phyloP scores from a whole-genome alignment of 371 early-diverging fungal genomes.

The Parasitella parasitica region DNA sequence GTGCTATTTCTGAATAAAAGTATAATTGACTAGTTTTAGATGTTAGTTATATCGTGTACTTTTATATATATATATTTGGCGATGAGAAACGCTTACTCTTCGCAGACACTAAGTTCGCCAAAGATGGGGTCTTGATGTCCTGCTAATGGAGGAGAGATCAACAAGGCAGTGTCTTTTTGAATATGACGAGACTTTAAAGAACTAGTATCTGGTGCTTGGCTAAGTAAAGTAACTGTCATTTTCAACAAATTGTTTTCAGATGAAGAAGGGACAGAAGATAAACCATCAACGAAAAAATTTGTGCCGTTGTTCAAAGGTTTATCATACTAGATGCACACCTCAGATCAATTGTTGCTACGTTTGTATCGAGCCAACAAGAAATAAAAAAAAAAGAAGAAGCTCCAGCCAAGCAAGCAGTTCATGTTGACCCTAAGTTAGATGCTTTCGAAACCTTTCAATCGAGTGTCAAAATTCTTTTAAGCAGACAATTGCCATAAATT shows the following conservation, averaged over 20 bases:
- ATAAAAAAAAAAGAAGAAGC: neutral
- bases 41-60: neutral
- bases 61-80: too few species aligned
- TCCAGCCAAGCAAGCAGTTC: too few species aligned
- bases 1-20: constrained; percentile 47
- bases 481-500: neutral
- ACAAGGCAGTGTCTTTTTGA: constrained; percentile 31
- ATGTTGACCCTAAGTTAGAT: too few species aligned
- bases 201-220: constrained; percentile 32
- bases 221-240: constrained; percentile 49
- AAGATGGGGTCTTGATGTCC: constrained; percentile 28
- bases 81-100: too few species aligned
- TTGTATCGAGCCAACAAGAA: too few species aligned
- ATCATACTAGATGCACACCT: neutral
- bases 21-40: constrained; percentile 39
- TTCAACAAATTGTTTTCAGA: neutral
- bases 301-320: too few species aligned
- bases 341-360: neutral
- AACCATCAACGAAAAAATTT: neutral
- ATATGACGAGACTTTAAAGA: constrained; percentile 34
- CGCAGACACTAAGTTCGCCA: constrained; percentile 40
- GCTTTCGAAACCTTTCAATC: too few species aligned
- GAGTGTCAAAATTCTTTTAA: too few species aligned
- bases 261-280: neutral
- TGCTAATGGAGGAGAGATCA: constrained; percentile 42